phyloP scores from a whole-genome alignment of 2,329 filamentous ascomycete species.

The Eurotiales sp. region DNA sequence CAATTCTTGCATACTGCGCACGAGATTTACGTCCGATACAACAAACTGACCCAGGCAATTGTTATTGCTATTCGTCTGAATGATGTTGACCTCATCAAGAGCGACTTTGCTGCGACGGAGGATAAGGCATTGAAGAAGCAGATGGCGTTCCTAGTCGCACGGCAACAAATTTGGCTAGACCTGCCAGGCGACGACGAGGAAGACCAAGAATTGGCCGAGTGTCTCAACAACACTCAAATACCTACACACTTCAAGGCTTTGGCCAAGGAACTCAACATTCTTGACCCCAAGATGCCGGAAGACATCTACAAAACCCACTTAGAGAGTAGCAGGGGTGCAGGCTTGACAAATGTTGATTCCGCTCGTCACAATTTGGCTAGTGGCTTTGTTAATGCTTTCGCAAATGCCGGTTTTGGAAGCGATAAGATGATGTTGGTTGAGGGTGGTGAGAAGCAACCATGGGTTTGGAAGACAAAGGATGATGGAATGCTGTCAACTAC shows the following conservation, averaged over 20 bases:
- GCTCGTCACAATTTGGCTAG: conserved; percentile 93
- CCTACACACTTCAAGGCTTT: conserved; percentile 91
- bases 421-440: conserved; percentile 98
- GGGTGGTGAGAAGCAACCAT: conserved; percentile 81
- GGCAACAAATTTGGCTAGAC: conserved; percentile 83
- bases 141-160: conserved; percentile 85
- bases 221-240: conserved; percentile 80
- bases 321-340: conserved; percentile 88
- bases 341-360: conserved; percentile 91
- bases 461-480: conserved; percentile 99
- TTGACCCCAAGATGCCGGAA: conserved; percentile 94
- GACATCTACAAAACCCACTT: conserved; percentile 99
- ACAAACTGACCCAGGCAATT: conserved; percentile 89
- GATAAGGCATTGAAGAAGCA: conserved; percentile 87
- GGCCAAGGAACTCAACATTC: conserved; percentile 91
- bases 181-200: conserved; percentile 61
- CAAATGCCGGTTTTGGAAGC: conserved; percentile 90
- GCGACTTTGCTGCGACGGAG: conserved; percentile 73
- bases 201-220: conserved; percentile 72
- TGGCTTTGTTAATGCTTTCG: conserved; percentile 94
- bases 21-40: conserved; percentile 88
- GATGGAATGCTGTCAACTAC: conserved; percentile 97
- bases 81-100: conserved; percentile 75
- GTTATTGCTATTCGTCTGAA: conserved; percentile 91
- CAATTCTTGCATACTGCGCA: conserved; percentile 91